Evolutionary conservation across 2,329 filamentous ascomycete genomes (phyloP).

Genomic region (Byssochlamys sp.): DNA sequence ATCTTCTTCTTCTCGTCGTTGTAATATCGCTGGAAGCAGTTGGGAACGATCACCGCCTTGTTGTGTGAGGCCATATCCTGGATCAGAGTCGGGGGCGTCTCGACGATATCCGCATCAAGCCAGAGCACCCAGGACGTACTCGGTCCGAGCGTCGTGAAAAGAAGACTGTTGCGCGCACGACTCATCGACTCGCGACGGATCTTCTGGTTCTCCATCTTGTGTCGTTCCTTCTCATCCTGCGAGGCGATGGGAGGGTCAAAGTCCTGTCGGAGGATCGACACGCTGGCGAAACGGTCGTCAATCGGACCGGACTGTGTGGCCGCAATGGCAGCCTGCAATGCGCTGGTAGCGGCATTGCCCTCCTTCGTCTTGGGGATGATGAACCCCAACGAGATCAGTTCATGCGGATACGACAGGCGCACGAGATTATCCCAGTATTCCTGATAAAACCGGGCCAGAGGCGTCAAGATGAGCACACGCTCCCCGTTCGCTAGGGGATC

Average conservation of each 20-base stretch:
- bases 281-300: slow-evolving; percentile 75
- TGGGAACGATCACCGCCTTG: slow-evolving; percentile 85
- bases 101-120: slow-evolving; percentile 86
- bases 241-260: slow-evolving; percentile 72
- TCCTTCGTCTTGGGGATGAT: slow-evolving; percentile 91
- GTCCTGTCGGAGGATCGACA: slow-evolving; percentile 91
- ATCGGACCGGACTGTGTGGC: slow-evolving; percentile 76
- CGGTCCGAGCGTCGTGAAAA: slow-evolving; percentile 89
- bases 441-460: slow-evolving; percentile 85
- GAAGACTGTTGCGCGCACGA: slow-evolving; percentile 80
- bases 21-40: slow-evolving; percentile 83
- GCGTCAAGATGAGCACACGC: slow-evolving; percentile 81
- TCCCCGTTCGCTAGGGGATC: slow-evolving; percentile 71
- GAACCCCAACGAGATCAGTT: slow-evolving; percentile 88
- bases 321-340: slow-evolving; percentile 73
- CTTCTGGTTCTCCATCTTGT: slow-evolving; percentile 88
- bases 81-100: slow-evolving; percentile 74
- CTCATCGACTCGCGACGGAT: slow-evolving; percentile 79
- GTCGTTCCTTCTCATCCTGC: slow-evolving; percentile 78
- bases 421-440: slow-evolving; percentile 92
- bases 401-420: slow-evolving; percentile 77
- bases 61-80: slow-evolving; percentile 83
- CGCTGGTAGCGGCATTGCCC: slow-evolving; percentile 73
- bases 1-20: slow-evolving; percentile 61
- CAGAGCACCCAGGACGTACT: slow-evolving; percentile 92